Conservation (phyloP, 805 yeast species). For the Sugiyamaella mastotermitis region DNA sequence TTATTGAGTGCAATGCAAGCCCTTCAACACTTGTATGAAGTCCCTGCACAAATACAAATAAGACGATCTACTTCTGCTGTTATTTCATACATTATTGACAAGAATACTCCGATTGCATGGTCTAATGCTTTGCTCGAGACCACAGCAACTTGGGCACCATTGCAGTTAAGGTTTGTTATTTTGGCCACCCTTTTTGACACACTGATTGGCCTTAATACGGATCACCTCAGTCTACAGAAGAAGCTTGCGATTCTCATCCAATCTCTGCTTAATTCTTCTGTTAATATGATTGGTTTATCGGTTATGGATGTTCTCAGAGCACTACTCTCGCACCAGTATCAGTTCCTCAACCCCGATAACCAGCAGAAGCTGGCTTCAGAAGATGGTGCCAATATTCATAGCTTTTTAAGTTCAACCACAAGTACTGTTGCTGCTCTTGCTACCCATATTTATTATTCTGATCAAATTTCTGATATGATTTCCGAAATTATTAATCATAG, state of each 20-base stretch:
- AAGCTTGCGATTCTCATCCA: constrained; percentile 42
- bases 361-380: constrained; percentile 2
- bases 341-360: constrained; percentile 11
- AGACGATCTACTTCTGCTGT: constrained; percentile 50
- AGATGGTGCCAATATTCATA: constrained; percentile 7
- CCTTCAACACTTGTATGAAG: constrained; percentile 56
- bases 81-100: constrained; percentile 38
- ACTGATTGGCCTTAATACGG: constrained; percentile 14
- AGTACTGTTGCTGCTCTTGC: constrained; percentile 64
- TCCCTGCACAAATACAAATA: constrained; percentile 57
- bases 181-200: constrained; percentile 42
- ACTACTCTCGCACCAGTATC: constrained; percentile 27
- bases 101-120: constrained; percentile 37
- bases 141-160: constrained; percentile 74
- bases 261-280: constrained; percentile 61
- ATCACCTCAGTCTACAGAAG: constrained; percentile 28
- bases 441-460: constrained; percentile 75
- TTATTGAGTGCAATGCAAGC: constrained; percentile 30
- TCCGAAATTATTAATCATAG: constrained; percentile 45
- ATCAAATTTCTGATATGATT: constrained; percentile 78
- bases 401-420: constrained; percentile 41
- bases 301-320: constrained; percentile 69
- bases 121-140: constrained; percentile 51
- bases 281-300: constrained; percentile 82
- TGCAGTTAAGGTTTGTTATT: constrained; percentile 64